These are phyloP conservation scores for Blastobotrys capitulatus DNA, from an alignment of 1,139 yeast species.

Conservation along the genomic window DNA sequence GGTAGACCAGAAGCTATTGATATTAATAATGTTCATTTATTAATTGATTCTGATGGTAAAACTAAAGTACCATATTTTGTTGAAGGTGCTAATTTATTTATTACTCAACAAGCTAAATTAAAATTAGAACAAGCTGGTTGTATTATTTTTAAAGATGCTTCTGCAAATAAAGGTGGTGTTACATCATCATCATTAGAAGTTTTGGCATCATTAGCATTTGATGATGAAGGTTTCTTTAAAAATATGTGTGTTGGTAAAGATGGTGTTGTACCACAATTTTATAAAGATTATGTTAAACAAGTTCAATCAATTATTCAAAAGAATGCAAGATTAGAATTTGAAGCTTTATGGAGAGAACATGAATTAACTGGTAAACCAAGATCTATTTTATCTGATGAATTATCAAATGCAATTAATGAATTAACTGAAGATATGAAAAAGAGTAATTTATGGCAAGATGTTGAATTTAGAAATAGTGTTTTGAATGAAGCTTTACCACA, in stretches of 20 bases:
- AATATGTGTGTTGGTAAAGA: conserved; percentile 62
- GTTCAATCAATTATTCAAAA: conserved; percentile 70
- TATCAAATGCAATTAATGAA: conserved; percentile 82
- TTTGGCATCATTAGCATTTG: conserved; percentile 86
- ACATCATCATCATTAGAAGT: conserved; percentile 96
- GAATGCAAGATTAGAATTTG: conserved; percentile 83
- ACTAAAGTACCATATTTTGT: conserved; percentile 80
- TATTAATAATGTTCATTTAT: conserved; percentile 68
- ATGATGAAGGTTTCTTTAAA: conserved; percentile 70
- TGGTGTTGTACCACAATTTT: conserved; percentile 57
- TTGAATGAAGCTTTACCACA: conserved; percentile 74
- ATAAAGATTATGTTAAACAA: conserved; percentile 72
- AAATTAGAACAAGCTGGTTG: conserved; percentile 83
- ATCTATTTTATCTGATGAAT: conserved; percentile 75
- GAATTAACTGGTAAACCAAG: conserved; percentile 62
- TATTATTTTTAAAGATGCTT: conserved; percentile 87
- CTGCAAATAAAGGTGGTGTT: conserved; percentile 98
- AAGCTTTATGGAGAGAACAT: conserved; percentile 78
- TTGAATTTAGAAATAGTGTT: conserved; percentile 68
- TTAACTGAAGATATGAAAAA: conserved; percentile 83
- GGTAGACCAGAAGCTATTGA: conserved; percentile 98
- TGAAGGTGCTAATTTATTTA: conserved; percentile 95
- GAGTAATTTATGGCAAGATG: conserved; percentile 84
- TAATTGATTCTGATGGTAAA: conserved; percentile 78
- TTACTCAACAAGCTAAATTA: conserved; percentile 90